Conservation (phyloP, 2,329 filamentous ascomycete species). For the Fusarium graminum region DNA sequence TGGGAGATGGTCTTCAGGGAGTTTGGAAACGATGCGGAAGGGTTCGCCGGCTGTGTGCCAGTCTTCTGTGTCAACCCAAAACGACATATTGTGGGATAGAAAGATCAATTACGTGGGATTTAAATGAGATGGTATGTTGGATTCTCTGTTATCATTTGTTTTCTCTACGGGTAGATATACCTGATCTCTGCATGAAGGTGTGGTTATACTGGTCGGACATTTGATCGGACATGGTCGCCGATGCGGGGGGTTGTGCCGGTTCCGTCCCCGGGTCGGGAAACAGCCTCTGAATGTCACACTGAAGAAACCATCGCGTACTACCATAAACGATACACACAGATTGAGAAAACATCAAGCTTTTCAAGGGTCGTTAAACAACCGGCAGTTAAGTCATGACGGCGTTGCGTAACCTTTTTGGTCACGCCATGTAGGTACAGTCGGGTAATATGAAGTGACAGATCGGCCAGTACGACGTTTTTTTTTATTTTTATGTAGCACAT, state of each 20-base stretch:
- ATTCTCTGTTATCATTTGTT: no score
- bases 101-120: not conserved
- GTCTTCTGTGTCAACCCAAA: slow-evolving; percentile 46
- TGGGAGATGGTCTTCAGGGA: slow-evolving; percentile 20
- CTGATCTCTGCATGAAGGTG: not conserved
- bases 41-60: slow-evolving; percentile 49
- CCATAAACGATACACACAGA: not conserved
- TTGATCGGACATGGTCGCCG: slow-evolving; percentile 7
- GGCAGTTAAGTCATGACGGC: slow-evolving; percentile 28
- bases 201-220: not conserved
- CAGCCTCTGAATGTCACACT: not conserved
- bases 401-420: not conserved
- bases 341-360: no score
- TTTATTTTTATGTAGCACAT: no score
- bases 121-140: not conserved
- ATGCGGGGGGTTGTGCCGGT: not conserved
- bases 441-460: slow-evolving; percentile 11
- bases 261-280: not conserved
- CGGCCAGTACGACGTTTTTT: slow-evolving; percentile 12
- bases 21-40: slow-evolving; percentile 42
- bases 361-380: slow-evolving; percentile 2
- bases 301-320: not conserved
- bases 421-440: not conserved
- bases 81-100: slow-evolving; percentile 13
- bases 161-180: no score